These are phyloP conservation scores for Phoma herbarum DNA, from an alignment of 2,329 filamentous ascomycete species.

Conservation along the genomic window DNA sequence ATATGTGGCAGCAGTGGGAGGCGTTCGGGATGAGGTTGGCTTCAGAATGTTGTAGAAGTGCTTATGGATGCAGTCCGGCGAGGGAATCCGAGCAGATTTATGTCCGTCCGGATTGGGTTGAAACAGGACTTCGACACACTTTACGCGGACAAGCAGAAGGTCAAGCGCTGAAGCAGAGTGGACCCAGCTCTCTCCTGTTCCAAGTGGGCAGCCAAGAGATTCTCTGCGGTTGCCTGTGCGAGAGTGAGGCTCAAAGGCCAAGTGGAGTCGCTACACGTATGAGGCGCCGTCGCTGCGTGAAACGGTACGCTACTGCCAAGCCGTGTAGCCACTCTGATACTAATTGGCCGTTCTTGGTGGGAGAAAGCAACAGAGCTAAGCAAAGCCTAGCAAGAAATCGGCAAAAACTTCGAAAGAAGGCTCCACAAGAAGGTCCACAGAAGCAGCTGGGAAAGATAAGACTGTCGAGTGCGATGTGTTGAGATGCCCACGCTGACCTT, in stretches of 20 bases:
- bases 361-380: conserved; percentile 21
- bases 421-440: conserved; percentile 19
- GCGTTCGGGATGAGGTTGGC: conserved; percentile 26
- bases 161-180: conserved; percentile 20
- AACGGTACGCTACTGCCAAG: conserved; percentile 36
- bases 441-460: conserved; percentile 18
- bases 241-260: conserved; percentile 26
- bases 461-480: conserved; percentile 13
- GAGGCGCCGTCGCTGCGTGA: conserved; percentile 32
- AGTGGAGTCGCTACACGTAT: conserved; percentile 32
- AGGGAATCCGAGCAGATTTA: conserved; percentile 21
- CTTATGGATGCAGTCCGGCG: conserved; percentile 21
- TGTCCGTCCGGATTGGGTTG: conserved; percentile 20
- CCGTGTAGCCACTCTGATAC: conserved; percentile 16
- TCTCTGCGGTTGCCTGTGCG: conserved; percentile 19
- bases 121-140: conserved; percentile 23
- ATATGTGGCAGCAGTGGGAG: conserved; percentile 12
- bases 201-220: conserved; percentile 26
- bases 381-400: conserved; percentile 20
- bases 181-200: conserved; percentile 19
- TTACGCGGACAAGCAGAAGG: conserved; percentile 20
- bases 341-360: conserved; percentile 20
- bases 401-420: conserved; percentile 13
- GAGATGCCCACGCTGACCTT: conserved; percentile 15
- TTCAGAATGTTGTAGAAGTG: conserved; percentile 20